Conservation (phyloP, 2,329 filamentous ascomycete species). For the Berkeleyomyces basicola region DNA sequence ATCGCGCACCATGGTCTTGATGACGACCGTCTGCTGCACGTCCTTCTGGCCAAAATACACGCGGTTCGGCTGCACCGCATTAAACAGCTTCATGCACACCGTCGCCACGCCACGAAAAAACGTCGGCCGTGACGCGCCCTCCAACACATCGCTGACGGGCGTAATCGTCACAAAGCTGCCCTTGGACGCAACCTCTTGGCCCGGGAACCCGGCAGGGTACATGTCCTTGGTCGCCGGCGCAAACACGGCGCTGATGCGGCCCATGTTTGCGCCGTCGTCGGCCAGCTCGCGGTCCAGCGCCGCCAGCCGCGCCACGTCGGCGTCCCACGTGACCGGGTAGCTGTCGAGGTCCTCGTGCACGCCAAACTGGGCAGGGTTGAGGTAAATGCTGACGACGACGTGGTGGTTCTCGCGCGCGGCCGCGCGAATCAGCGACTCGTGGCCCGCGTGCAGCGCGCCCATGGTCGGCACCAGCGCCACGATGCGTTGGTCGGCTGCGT, state of each 20-base stretch:
- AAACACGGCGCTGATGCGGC: constrained; percentile 68
- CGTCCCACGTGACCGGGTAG: constrained; percentile 81
- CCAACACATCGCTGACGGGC: constrained; percentile 62
- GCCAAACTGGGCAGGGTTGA: constrained; percentile 95
- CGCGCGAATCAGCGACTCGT: constrained; percentile 68
- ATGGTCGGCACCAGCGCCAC: constrained; percentile 91
- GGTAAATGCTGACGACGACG: constrained; percentile 82
- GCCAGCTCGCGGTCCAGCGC: constrained; percentile 56
- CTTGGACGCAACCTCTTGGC: constrained; percentile 53
- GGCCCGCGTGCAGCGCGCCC: constrained; percentile 89
- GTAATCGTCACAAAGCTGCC: constrained; percentile 89
- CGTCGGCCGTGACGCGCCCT: constrained; percentile 73
- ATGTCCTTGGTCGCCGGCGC: constrained; percentile 68
- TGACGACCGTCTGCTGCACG: constrained; percentile 85
- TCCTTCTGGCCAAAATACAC: constrained; percentile 97
- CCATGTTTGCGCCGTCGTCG: constrained; percentile 39
- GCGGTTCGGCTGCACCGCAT: constrained; percentile 40
- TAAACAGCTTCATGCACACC: constrained; percentile 67
- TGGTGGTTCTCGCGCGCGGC: constrained; percentile 73
- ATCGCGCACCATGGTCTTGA: constrained; percentile 73
- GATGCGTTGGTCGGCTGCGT: constrained; percentile 48
- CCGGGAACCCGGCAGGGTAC: constrained; percentile 69
- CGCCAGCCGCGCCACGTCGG: constrained; percentile 52
- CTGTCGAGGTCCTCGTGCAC: constrained; percentile 70
- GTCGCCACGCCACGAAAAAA: constrained; percentile 96